Evolutionary conservation across 2,329 filamentous ascomycete genomes (phyloP).

Genomic region (Ophiosphaerella herpotricha): DNA sequence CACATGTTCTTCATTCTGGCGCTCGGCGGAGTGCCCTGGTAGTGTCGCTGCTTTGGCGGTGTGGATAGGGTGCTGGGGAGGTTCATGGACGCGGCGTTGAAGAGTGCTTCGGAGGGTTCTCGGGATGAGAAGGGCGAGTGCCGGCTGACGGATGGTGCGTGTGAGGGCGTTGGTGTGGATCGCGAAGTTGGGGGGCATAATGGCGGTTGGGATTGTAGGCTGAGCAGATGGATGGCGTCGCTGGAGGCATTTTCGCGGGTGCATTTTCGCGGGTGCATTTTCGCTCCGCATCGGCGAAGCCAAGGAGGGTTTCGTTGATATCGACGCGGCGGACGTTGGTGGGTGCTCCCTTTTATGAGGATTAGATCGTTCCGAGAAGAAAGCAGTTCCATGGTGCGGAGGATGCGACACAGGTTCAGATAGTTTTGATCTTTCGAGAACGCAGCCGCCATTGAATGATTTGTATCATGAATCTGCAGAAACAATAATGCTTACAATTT

Average conservation of each 20-base stretch:
- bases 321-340: conserved; percentile 38
- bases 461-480: neutral
- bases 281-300: conserved; percentile 35
- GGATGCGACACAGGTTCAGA: no score
- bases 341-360: conserved; percentile 27
- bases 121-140: conserved; percentile 15
- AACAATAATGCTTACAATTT: conserved; percentile 19
- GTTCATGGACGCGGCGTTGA: conserved; percentile 29
- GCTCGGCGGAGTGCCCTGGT: conserved; percentile 20
- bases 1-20: conserved; percentile 32
- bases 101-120: conserved; percentile 22
- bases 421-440: neutral
- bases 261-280: conserved; percentile 29
- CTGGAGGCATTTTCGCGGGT: conserved; percentile 38
- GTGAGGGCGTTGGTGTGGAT: conserved; percentile 15
- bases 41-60: conserved; percentile 21
- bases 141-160: conserved; percentile 11
- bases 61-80: conserved; percentile 29
- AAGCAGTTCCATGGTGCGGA: neutral
- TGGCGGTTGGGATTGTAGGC: conserved; percentile 23
- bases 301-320: conserved; percentile 31
- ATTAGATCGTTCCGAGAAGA: neutral
- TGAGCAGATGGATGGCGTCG: conserved; percentile 31
- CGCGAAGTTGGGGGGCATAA: conserved; percentile 15
- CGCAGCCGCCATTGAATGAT: neutral